Evolutionary conservation across 2,329 filamentous ascomycete species (phyloP), one percentile per base, ranked within the genome.

Genomic region (Xylariales sp.): DNA sequence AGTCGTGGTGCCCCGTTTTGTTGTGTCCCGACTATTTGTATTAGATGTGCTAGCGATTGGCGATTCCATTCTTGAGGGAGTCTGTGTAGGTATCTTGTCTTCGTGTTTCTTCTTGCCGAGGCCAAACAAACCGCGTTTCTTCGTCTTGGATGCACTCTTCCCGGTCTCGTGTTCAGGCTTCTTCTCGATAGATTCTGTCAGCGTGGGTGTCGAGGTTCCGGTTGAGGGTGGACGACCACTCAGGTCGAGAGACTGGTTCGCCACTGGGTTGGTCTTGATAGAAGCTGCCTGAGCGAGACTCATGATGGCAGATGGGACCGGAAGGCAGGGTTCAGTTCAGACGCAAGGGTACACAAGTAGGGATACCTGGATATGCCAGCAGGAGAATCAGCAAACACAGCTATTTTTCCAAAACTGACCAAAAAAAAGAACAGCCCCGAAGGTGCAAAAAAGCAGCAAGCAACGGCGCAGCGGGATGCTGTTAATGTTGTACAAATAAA

Each of bases 71-170:
- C 67, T 74, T 32, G 75, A 67, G 46, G 75, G 69, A 58, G 76
- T 69, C 64, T 83, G 83, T 52, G 77, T 39, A 34, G 62, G 10
- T 14, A 69, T 74, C 65, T 83, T 81, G 34, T 84, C 81, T 53
- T 84, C 81, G 57, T 81, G 79, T 80, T 87, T 89, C 80, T 90
- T 90, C 81, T 87, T 89, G 64, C 86, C 87, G 67, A 90, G 85
- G 4, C 86, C 84, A 77, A 90, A 90, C 34, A 90, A 80, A 67
- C 84, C 83, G 70, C 87, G 83, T 79, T 86, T 89, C 78, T 87
- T 86, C 62, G 74, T 71, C 72, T 84, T 85, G 28, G 72, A 72
- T 36, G 78, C 80, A 58, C 76, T 76, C 73, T 81, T 80, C 39
- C 70, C 66, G 7, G 55, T 48, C 69, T 79, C 77, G 68, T 64